These are phyloP conservation scores for Curvularia lunata DNA, from an alignment of 2,329 filamentous ascomycete species.

Conservation along the genomic window DNA sequence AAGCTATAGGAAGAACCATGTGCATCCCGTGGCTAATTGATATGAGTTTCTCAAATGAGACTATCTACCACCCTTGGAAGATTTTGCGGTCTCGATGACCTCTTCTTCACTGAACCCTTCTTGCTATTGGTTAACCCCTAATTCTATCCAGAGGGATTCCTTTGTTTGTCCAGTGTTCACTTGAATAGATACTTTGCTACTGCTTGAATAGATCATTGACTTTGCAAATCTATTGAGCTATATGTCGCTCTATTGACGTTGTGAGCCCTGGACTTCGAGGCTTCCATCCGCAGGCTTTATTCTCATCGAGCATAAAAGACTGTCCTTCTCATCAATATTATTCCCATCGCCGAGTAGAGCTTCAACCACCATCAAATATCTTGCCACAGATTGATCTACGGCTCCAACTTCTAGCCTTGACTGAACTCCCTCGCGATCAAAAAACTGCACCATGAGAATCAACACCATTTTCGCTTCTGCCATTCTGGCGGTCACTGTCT, in stretches of 20 bases:
- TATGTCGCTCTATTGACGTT: slow-evolving; percentile 28
- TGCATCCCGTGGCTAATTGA: slow-evolving; percentile 13
- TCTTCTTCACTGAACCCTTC: neutral
- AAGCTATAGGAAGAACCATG: slow-evolving; percentile 17
- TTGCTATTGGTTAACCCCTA: slow-evolving; percentile 9
- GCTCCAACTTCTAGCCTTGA: slow-evolving; percentile 20
- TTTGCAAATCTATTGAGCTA: slow-evolving; percentile 21
- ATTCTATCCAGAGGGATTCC: slow-evolving; percentile 17
- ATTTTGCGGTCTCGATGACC: slow-evolving; percentile 10
- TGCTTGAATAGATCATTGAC: slow-evolving; percentile 22
- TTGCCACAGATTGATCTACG: slow-evolving; percentile 13
- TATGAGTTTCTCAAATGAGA: slow-evolving; percentile 13
- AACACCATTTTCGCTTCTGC: slow-evolving; percentile 50
- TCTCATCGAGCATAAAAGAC: slow-evolving; percentile 17
- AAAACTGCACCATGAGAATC: slow-evolving; percentile 56
- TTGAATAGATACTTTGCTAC: slow-evolving; percentile 10
- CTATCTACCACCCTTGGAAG: slow-evolving; percentile 1
- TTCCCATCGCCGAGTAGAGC: slow-evolving; percentile 20
- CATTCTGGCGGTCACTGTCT: slow-evolving; percentile 51
- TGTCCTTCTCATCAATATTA: slow-evolving; percentile 7
- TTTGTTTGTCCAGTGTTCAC: slow-evolving; percentile 24
- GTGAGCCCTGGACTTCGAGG: slow-evolving; percentile 5
- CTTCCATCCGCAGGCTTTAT: slow-evolving; percentile 12
- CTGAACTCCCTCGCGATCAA: slow-evolving; percentile 24
- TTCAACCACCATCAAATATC: slow-evolving; percentile 14